Evolutionary conservation across 352 stramenopile species (phyloP).

Genomic region (Pythium rhizo-oryzae): DNA sequence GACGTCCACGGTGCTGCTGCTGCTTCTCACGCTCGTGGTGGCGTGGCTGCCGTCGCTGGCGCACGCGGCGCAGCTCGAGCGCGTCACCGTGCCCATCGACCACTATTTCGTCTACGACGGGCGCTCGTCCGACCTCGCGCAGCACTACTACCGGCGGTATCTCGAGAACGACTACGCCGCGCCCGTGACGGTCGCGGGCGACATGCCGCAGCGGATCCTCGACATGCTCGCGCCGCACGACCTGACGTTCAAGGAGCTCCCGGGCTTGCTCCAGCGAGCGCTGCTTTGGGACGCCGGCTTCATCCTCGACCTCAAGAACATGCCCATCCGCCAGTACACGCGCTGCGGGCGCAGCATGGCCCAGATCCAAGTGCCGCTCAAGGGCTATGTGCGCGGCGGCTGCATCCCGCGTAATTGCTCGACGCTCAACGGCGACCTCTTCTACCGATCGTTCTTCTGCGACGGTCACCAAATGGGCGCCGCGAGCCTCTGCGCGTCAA

Average conservation of each 20-base stretch:
- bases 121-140: conserved; percentile 31
- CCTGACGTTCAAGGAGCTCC: conserved; percentile 25
- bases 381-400: conserved; percentile 24
- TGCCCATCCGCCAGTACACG: conserved; percentile 26
- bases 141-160: conserved; percentile 32
- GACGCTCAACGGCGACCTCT: conserved; percentile 31
- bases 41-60: conserved; percentile 11
- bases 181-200: conserved; percentile 17
- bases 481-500: conserved; percentile 31
- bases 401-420: conserved; percentile 33
- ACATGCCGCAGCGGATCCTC: conserved; percentile 13
- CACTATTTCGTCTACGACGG: conserved; percentile 35
- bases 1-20: not conserved
- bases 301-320: conserved; percentile 21
- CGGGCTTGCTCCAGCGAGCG: conserved; percentile 29
- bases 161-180: conserved; percentile 24
- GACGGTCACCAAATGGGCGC: conserved; percentile 30
- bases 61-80: conserved; percentile 13
- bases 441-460: conserved; percentile 32
- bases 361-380: conserved; percentile 25
- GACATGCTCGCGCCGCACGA: conserved; percentile 8
- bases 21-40: conserved; percentile 1
- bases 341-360: conserved; percentile 27
- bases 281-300: conserved; percentile 29
- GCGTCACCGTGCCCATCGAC: conserved; percentile 19